Conservation (phyloP, 176 grass and related monocot species). For the Aechmea fasciata region DNA sequence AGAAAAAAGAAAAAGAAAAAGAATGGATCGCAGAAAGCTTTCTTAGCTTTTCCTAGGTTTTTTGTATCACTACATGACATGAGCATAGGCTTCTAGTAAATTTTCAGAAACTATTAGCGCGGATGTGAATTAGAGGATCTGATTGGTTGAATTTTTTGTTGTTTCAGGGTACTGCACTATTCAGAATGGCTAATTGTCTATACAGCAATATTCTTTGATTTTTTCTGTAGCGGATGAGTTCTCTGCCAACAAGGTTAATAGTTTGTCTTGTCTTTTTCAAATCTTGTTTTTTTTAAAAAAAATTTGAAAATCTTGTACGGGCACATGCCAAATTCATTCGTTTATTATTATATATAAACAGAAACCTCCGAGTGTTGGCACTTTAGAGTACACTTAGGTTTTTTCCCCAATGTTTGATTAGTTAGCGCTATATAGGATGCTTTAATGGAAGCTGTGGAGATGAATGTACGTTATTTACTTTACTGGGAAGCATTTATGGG, state of each 20-base stretch:
- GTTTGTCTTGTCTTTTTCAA: conserved; percentile 25
- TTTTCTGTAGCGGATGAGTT: conserved; percentile 10
- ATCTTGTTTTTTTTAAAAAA: conserved; percentile 25
- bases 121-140: background rate
- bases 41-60: background rate
- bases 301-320: conserved; percentile 37
- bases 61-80: background rate
- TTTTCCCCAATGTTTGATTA: background rate
- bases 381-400: conserved; percentile 22
- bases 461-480: background rate
- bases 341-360: conserved; percentile 5
- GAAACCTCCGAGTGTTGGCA: conserved; percentile 1
- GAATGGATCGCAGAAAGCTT: too few relatives aligned
- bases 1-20: too few relatives aligned
- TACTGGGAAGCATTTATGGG: background rate
- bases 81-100: background rate
- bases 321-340: conserved; percentile 17
- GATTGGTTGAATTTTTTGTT: conserved; percentile 2
- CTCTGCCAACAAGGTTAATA: conserved; percentile 50
- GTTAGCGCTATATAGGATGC: background rate
- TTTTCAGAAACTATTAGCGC: background rate
- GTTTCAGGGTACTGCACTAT: conserved; percentile 22
- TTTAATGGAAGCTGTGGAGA: background rate
- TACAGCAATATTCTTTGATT: background rate
- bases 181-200: conserved; percentile 19